phyloP scores from a whole-genome alignment of 805 yeast genomes.

The Allodekkera sacchari region DNA sequence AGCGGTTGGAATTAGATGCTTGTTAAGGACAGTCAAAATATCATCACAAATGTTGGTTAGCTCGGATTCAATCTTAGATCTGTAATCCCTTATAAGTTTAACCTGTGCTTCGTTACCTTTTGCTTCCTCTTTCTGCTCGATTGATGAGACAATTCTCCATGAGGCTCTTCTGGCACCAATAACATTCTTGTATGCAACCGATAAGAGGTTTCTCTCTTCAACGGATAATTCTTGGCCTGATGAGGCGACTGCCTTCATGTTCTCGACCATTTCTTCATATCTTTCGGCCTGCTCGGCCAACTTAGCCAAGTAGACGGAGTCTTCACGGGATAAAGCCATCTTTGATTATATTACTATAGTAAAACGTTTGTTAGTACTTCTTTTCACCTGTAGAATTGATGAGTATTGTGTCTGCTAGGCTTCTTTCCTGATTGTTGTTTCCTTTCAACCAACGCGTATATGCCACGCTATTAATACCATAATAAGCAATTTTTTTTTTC shows the following conservation, averaged over 20 bases:
- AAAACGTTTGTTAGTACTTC: too few species aligned
- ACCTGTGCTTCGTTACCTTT: constrained; percentile 93
- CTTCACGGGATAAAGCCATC: constrained; percentile 90
- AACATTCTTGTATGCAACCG: constrained; percentile 97
- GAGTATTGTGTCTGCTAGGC: too few species aligned
- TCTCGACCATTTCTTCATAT: constrained; percentile 98
- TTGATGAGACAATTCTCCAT: constrained; percentile 97
- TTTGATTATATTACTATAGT: constrained; percentile 5
- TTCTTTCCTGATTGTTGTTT: too few species aligned
- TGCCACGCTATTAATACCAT: too few species aligned
- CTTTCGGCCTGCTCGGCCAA: constrained; percentile 99
- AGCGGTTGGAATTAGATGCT: constrained; percentile 89
- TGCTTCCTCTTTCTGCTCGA: constrained; percentile 96
- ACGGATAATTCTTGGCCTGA: constrained; percentile 92
- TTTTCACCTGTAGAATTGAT: too few species aligned
- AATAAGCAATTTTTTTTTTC: too few species aligned
- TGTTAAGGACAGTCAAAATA: constrained; percentile 77
- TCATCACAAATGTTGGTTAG: constrained; percentile 91
- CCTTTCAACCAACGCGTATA: too few species aligned
- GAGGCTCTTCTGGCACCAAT: constrained; percentile 99
- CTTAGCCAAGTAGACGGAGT: constrained; percentile 95
- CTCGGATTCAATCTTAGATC: constrained; percentile 89
- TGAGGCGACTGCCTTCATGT: constrained; percentile 96
- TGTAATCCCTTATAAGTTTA: constrained; percentile 82
- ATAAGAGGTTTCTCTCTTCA: constrained; percentile 94